Evolutionary conservation across 1,139 yeast species (phyloP), one percentile per base, ranked within the genome.

Genomic region (Yamadazyma conglobata): DNA sequence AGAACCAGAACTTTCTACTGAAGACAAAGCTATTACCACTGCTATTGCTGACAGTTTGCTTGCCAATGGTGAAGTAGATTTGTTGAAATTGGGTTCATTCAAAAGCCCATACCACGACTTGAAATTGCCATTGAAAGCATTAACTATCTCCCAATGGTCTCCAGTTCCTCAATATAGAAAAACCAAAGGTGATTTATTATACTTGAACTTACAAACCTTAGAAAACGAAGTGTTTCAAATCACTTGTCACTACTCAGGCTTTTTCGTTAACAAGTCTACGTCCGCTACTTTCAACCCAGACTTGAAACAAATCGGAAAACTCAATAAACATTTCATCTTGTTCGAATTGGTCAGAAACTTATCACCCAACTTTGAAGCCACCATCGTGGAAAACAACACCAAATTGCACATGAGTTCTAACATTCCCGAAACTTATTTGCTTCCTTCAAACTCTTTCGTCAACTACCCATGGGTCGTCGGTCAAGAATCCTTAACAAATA

Each of bases 171-270:
- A 78, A 5, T 64, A 70, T 27, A 79, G 73, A 50, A 62, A 64
- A 35, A 42, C 70, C 18, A 74, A 71, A 50, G 98, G 97, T 16
- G 95, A 89, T 51, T 66, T 89, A 48, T 64, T 83, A 37, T 91
- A 91, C 56, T 65, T 91, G 46, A 75, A 76, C 33, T 68, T 77
- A 28, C 81, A 76, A 48, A 85, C 96, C 23, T 65, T 84, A 43
- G 97, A 91, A 57, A 83, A 83, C 44, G 94, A 86, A 50, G 72
- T 74, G 14, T 73, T 70, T 55, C 83, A 85, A 49, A 75, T 91
- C 46, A 87, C 96, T 11, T 79, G 89, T 42, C 78, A 80, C 38
- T 69, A 77, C 29, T 58, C 80, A 19, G 98, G 98, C 0, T 91
- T 86, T 55, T 85, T 61, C 48, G 78, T 87, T 27, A 83, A 81